Evolutionary conservation across 805 yeast genomes (phyloP).

Genomic region (Saturnispora halmiae): DNA sequence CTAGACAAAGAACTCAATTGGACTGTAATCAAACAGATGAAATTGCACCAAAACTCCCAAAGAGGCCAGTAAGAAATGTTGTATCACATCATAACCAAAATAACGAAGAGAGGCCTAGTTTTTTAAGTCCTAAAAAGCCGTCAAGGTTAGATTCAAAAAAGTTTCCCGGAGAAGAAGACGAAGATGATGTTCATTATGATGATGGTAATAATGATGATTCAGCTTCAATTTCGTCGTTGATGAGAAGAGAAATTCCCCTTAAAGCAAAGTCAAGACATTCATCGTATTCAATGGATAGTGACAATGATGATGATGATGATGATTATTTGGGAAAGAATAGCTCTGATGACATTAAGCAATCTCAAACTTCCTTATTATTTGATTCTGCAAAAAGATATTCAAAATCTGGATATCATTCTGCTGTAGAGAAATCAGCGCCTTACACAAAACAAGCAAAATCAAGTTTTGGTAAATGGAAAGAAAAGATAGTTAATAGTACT

Average conservation of each 20-base stretch:
- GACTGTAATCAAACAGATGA: not conserved
- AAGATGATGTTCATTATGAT: not conserved
- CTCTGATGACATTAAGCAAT: not conserved
- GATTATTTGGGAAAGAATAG: conserved; percentile 1
- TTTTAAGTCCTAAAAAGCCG: conserved; percentile 9
- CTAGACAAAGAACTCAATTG: not conserved
- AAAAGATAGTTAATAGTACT: conserved; percentile 8
- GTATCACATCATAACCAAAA: not conserved
- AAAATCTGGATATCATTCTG: conserved; percentile 11
- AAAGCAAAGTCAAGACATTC: not conserved
- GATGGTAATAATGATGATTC: not conserved
- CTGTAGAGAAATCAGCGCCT: conserved; percentile 13
- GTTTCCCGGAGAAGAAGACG: not conserved
- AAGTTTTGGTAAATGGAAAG: conserved; percentile 12
- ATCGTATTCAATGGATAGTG: not conserved
- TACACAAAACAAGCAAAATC: conserved; percentile 12
- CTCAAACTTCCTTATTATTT: conserved; percentile 10
- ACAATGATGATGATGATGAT: conserved; percentile 3
- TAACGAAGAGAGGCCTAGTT: conserved; percentile 6
- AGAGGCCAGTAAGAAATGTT: not conserved
- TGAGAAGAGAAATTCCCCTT: conserved; percentile 2
- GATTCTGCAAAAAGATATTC: conserved; percentile 11
- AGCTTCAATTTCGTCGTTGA: conserved; percentile 8
- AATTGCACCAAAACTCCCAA: not conserved
- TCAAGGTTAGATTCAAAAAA: conserved; percentile 1